phyloP scores from a whole-genome alignment of 257 asterid species.

The Solanum appendiculatum region DNA sequence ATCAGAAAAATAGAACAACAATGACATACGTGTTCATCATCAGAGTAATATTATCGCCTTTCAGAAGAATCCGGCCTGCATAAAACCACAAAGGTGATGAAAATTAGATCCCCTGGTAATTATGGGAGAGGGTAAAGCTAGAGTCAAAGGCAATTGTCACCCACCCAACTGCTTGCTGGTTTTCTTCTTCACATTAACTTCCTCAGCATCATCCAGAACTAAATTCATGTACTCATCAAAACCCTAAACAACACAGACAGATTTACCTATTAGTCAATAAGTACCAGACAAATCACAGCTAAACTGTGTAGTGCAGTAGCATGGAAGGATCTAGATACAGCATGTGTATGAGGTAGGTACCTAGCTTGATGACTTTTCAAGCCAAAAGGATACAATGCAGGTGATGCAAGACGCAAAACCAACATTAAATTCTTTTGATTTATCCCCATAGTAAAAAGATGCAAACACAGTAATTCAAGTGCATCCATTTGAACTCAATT shows the following conservation, averaged over 20 bases:
- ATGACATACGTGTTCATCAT: slow-evolving; percentile 38
- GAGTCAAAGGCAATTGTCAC: neutral
- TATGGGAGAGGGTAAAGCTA: neutral
- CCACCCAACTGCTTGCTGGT: slow-evolving; percentile 30
- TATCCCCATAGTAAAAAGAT: neutral
- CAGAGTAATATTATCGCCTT: slow-evolving; percentile 56
- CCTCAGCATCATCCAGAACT: slow-evolving; percentile 37
- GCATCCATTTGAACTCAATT: neutral
- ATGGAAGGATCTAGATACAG: neutral
- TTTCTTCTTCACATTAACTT: slow-evolving; percentile 31
- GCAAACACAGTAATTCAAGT: neutral
- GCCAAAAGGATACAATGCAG: neutral
- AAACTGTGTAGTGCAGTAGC: neutral
- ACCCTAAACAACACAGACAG: slow-evolving; percentile 4
- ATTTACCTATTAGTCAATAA: neutral
- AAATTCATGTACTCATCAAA: slow-evolving; percentile 59
- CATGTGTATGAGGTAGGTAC: neutral
- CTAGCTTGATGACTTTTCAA: neutral
- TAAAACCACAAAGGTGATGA: neutral
- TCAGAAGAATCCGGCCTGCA: slow-evolving; percentile 45
- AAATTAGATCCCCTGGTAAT: neutral
- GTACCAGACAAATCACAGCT: neutral
- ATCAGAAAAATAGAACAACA: neutral
- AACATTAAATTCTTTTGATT: neutral
- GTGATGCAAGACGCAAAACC: neutral